phyloP scores from a whole-genome alignment of 2,329 filamentous ascomycete genomes.

The Aspergillus intermedius region DNA sequence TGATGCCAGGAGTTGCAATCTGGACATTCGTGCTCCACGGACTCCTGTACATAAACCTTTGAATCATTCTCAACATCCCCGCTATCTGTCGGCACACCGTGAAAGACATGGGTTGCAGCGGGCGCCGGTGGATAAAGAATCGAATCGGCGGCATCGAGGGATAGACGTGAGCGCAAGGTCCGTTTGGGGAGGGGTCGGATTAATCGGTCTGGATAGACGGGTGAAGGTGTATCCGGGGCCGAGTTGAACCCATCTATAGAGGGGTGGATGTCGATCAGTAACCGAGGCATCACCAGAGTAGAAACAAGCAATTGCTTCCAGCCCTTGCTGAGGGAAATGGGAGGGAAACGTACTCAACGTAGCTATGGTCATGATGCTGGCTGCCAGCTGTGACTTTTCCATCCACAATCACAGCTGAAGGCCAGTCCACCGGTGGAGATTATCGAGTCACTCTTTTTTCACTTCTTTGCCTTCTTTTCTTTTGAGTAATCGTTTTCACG shows the following conservation, averaged over 20 bases:
- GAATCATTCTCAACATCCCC: slow-evolving; percentile 45
- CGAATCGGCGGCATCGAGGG: slow-evolving; percentile 72
- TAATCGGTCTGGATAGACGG: slow-evolving; percentile 78
- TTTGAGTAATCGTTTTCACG: background rate
- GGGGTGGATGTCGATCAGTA: slow-evolving; percentile 30
- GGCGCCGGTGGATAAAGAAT: slow-evolving; percentile 76
- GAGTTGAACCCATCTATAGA: slow-evolving; percentile 45
- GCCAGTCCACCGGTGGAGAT: background rate
- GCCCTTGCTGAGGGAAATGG: slow-evolving; percentile 10
- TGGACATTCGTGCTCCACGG: slow-evolving; percentile 32
- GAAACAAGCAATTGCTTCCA: slow-evolving; percentile 6
- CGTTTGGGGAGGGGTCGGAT: slow-evolving; percentile 90
- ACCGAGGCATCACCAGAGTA: slow-evolving; percentile 24
- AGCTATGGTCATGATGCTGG: slow-evolving; percentile 28
- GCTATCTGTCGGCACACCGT: slow-evolving; percentile 58
- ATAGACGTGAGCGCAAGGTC: slow-evolving; percentile 77
- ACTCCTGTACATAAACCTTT: slow-evolving; percentile 42
- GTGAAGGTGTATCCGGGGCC: slow-evolving; percentile 64
- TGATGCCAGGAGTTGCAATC: slow-evolving; percentile 37
- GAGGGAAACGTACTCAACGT: slow-evolving; percentile 37
- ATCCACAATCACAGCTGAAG: background rate
- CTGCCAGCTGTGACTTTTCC: background rate
- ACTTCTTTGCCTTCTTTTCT: background rate
- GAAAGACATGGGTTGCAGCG: slow-evolving; percentile 67
- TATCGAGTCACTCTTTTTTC: background rate